These are phyloP conservation scores for Colletotrichum kahawae DNA, from an alignment of 2,329 filamentous ascomycete species.

Conservation along the genomic window DNA sequence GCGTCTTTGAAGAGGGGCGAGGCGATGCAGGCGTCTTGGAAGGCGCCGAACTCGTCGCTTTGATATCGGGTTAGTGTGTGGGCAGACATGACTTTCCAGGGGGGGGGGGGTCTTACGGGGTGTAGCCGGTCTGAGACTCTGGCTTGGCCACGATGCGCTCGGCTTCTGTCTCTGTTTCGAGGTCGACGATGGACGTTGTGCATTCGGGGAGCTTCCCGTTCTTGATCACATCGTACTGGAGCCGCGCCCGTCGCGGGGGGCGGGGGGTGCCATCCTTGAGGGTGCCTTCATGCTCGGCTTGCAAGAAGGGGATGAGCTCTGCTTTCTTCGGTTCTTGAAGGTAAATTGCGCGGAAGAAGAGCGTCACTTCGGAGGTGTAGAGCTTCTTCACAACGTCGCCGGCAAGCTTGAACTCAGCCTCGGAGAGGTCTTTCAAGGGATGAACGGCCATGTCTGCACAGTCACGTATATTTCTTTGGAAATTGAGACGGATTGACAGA, in stretches of 20 bases:
- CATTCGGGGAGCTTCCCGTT: conserved; percentile 32
- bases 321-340: conserved; percentile 67
- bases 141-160: conserved; percentile 30
- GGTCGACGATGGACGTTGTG: conserved; percentile 42
- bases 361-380: conserved; percentile 24
- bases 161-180: conserved; percentile 35
- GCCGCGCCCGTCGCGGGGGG: conserved; percentile 50
- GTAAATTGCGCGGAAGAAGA: conserved; percentile 63
- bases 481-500: not conserved
- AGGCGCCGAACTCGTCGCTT: conserved; percentile 44
- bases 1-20: conserved; percentile 52
- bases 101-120: conserved; percentile 26
- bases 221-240: conserved; percentile 48
- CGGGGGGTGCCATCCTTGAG: conserved; percentile 46
- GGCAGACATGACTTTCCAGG: not conserved
- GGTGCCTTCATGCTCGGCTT: conserved; percentile 62
- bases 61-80: not conserved
- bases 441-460: conserved; percentile 29
- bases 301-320: conserved; percentile 63
- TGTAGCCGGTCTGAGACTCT: conserved; percentile 42
- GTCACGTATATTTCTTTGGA: not conserved
- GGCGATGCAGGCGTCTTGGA: conserved; percentile 43
- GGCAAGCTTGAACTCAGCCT: conserved; percentile 54
- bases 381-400: conserved; percentile 47
- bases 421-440: conserved; percentile 54